Evolutionary conservation across 2,329 filamentous ascomycete species (phyloP).

Genomic region (Xylaria sp.): DNA sequence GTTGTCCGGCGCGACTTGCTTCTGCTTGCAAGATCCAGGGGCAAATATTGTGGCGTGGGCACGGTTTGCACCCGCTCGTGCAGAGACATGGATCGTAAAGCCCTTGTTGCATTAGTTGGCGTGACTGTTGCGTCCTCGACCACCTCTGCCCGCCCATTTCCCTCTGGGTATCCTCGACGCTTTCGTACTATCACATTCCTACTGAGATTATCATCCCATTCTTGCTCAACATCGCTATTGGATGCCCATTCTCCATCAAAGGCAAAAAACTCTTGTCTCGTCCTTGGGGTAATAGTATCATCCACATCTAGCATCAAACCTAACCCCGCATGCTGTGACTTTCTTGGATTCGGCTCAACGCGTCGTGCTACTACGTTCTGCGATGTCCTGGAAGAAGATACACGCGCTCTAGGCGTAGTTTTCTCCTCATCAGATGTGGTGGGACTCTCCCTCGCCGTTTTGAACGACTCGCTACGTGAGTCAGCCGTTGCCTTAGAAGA

Average conservation of each 20-base stretch:
- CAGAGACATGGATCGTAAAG: slow-evolving; percentile 60
- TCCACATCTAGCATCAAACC: slow-evolving; percentile 57
- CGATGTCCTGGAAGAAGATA: slow-evolving; percentile 57
- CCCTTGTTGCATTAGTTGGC: slow-evolving; percentile 64
- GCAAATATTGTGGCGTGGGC: slow-evolving; percentile 50
- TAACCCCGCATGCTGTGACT: slow-evolving; percentile 54
- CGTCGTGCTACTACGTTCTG: slow-evolving; percentile 58
- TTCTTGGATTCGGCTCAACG: slow-evolving; percentile 48
- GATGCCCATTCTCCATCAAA: slow-evolving; percentile 71
- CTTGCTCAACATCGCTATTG: slow-evolving; percentile 60
- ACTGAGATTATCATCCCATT: slow-evolving; percentile 66
- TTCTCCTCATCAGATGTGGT: slow-evolving; percentile 68
- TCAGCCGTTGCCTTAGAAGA: slow-evolving; percentile 66
- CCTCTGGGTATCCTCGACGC: slow-evolving; percentile 50
- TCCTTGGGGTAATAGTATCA: slow-evolving; percentile 55
- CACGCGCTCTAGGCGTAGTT: slow-evolving; percentile 55
- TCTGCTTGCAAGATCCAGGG: slow-evolving; percentile 45
- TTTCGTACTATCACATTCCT: slow-evolving; percentile 66
- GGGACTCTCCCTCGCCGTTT: slow-evolving; percentile 74
- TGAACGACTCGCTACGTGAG: slow-evolving; percentile 76
- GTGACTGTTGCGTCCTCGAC: slow-evolving; percentile 60
- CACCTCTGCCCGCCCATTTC: slow-evolving; percentile 53
- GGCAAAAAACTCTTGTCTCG: slow-evolving; percentile 61
- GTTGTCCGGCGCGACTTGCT: slow-evolving; percentile 48
- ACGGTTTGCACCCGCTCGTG: slow-evolving; percentile 56